Evolutionary conservation across 2,329 filamentous ascomycete species (phyloP).

Genomic region (Aspergillus novofumigatus): DNA sequence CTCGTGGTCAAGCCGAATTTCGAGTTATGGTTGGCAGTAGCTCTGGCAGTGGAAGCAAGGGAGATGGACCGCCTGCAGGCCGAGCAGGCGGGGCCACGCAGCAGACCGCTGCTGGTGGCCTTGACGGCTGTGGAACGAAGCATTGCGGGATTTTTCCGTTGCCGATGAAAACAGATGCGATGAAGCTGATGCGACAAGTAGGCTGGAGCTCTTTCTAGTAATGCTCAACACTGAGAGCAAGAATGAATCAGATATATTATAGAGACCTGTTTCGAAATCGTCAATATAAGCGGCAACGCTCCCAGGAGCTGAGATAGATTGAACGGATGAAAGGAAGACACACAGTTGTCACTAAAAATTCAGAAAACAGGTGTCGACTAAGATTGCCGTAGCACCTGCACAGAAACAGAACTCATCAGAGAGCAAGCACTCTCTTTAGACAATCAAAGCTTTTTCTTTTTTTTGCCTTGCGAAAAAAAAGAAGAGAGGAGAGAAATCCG

Average conservation of each 20-base stretch:
- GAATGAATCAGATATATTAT: not conserved
- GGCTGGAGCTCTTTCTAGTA: slow-evolving; percentile 1
- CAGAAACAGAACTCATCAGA: slow-evolving; percentile 37
- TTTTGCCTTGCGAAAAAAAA: slow-evolving; percentile 14
- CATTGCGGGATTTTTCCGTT: slow-evolving; percentile 33
- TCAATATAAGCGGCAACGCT: not conserved
- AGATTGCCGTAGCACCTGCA: slow-evolving; percentile 39
- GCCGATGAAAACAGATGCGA: slow-evolving; percentile 8
- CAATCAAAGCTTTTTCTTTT: slow-evolving; percentile 2
- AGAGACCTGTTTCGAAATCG: not conserved
- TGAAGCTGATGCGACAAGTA: not conserved
- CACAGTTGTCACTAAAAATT: slow-evolving; percentile 12
- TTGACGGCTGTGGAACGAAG: slow-evolving; percentile 38
- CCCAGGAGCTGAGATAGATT: not conserved
- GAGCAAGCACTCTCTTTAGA: slow-evolving; percentile 31
- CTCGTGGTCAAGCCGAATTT: slow-evolving; percentile 35
- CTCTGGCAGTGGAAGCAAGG: slow-evolving; percentile 29
- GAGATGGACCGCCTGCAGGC: slow-evolving; percentile 31
- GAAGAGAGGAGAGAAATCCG: not conserved
- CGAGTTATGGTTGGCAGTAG: slow-evolving; percentile 25
- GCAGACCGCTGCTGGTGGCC: slow-evolving; percentile 35
- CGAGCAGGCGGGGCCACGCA: slow-evolving; percentile 32
- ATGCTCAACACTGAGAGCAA: not conserved
- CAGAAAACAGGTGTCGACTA: slow-evolving; percentile 38
- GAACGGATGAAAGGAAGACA: slow-evolving; percentile 25